A percentile compares a stretch with the other conserved stretches of the same genome.
phyloP scores from a whole-genome alignment of 148 eudicot species.

The Diospyros lotus region DNA sequence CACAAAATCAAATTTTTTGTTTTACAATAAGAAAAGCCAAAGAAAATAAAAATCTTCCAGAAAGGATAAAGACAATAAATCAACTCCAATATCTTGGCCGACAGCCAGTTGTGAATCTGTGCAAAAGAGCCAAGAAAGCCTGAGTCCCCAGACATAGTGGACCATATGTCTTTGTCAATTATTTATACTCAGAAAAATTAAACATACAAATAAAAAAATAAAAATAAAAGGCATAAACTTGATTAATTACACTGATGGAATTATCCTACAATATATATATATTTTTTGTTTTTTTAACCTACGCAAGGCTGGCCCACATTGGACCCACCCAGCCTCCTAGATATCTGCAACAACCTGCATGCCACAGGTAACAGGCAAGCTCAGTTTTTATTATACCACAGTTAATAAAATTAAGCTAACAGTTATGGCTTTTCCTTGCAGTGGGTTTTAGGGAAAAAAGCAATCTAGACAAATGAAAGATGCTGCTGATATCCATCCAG shows the following conservation, averaged over 20 bases:
- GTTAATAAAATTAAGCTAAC: background rate
- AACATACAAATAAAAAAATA: background rate
- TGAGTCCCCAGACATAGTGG: background rate
- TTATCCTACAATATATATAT: background rate
- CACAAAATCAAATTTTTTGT: background rate
- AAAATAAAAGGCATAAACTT: background rate
- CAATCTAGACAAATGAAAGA: background rate
- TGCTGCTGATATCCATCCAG: background rate
- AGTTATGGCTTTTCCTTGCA: background rate
- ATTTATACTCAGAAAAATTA: background rate
- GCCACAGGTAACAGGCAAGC: too few species aligned
- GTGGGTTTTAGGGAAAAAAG: background rate
- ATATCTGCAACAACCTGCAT: too few species aligned
- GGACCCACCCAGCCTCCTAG: too few species aligned
- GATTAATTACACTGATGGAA: background rate
- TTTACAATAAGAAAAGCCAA: background rate
- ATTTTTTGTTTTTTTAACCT: too few species aligned
- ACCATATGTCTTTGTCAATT: background rate
- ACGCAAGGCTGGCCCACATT: too few species aligned
- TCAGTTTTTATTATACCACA: too few species aligned
- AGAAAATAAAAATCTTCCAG: background rate
- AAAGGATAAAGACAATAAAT: background rate
- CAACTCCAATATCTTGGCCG: background rate
- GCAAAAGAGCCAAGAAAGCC: slow-evolving; percentile 1
- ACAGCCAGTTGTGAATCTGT: too few species aligned